Evolutionary conservation across 495 filamentous ascomycete species (phyloP), one percentile per base, ranked within the genome.

Genomic region (Venustampulla echinocandica): DNA sequence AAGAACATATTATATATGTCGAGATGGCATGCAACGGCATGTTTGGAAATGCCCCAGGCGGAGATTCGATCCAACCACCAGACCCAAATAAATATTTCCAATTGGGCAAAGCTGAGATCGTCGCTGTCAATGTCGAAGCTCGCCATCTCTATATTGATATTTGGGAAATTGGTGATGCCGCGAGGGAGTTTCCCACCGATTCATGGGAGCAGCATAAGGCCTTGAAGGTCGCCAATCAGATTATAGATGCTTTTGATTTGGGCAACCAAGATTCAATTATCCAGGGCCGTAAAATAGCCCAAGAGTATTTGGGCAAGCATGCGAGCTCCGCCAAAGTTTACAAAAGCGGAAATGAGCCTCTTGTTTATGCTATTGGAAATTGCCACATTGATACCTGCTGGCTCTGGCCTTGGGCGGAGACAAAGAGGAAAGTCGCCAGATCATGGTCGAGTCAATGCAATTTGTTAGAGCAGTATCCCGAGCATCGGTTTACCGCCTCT

Each of bases 361-460:
- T 92, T 39, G 87, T 96, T 15, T 89, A 80, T 57, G 92, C 78
- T 15, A 90, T 95, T 48, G 92, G 92, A 2, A 84, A 98, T 66
- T 98, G 92, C 55, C 92, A 98, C 60, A 98, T 98, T 53, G 92
- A 93, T 66, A 90, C 85, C 20, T 95, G 90, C 64, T 98, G 92
- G 92, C 69, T 98, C 9, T 98, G 92, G 92, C 92, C 92, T 2
- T 97, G 84, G 74, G 92, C 87, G n/a, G 92, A 98, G 71, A 98
- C 92, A 0, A 96, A 95, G 63, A 83, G 92, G 48, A 98, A 98
- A 69, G 82, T 96, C 5, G 92, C 87, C 19, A 79, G 92, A 17
- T 96, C 90, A 1, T 98, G 92, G 90, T 86, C 88, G 1, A 95
- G 85, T 60, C 92, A 98, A 60, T 95, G 89, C 60, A 81, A 90